These are phyloP conservation scores for Marasmius fiardii DNA, from an alignment of 1,284 basidiomycete species.

Conservation along the genomic window DNA sequence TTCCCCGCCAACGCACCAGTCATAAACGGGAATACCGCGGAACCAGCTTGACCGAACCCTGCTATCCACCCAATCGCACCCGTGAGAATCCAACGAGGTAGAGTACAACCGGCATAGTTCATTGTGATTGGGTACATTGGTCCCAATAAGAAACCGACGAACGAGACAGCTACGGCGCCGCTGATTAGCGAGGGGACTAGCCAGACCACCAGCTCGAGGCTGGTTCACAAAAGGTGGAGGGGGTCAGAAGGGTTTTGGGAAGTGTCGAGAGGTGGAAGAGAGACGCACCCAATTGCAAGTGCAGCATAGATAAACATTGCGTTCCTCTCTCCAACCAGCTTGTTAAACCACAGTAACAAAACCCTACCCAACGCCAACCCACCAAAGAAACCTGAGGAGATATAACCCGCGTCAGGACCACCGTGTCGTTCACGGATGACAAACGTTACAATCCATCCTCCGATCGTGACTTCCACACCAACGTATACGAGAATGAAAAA, in stretches of 20 bases:
- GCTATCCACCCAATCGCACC: conserved; percentile 25
- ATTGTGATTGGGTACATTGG: conserved; percentile 27
- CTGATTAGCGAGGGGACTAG: conserved; percentile 41
- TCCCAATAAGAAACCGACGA: conserved; percentile 25
- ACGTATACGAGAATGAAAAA: conserved; percentile 43
- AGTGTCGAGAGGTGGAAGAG: neutral
- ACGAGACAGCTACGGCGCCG: conserved; percentile 41
- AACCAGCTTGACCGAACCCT: conserved; percentile 22
- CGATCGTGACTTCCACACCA: conserved; percentile 46
- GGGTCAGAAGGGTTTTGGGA: neutral
- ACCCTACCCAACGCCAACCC: conserved; percentile 27
- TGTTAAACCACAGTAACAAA: conserved; percentile 25
- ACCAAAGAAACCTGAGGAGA: conserved; percentile 31
- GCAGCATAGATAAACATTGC: conserved; percentile 19
- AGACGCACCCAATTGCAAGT: conserved; percentile 22
- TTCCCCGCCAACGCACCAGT: conserved; percentile 21
- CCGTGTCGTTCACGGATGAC: conserved; percentile 27
- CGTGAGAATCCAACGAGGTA: conserved; percentile 24
- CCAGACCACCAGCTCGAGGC: conserved; percentile 51
- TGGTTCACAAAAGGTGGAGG: conserved; percentile 12
- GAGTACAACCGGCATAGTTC: conserved; percentile 18
- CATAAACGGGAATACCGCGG: conserved; percentile 19
- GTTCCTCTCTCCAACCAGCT: conserved; percentile 21
- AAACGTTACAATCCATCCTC: conserved; percentile 40
- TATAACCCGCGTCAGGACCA: conserved; percentile 26